A percentile compares a stretch with the other conserved stretches of the same genome.
phyloP scores from a whole-genome alignment of 805 yeast species.

The Myxozyma melibiosi region DNA sequence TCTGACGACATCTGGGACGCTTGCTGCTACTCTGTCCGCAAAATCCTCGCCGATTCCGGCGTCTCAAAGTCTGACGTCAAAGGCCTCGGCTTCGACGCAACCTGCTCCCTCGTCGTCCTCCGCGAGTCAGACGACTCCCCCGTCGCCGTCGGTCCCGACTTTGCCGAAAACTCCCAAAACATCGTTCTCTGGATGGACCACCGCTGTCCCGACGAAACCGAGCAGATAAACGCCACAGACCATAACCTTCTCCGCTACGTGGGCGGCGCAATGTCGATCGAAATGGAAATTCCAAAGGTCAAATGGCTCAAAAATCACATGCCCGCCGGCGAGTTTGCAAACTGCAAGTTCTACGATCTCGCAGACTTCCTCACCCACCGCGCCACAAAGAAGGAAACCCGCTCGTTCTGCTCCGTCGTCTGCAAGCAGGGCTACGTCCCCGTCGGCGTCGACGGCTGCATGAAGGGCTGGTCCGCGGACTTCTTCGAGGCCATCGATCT shows the following conservation, averaged over 20 bases:
- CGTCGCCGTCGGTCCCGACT: constrained; percentile 86
- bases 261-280: constrained; percentile 97
- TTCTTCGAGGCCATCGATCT: constrained; percentile 70
- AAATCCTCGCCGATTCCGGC: constrained; percentile 72
- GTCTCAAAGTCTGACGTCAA: constrained; percentile 66
- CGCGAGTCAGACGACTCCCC: constrained; percentile 67
- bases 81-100: constrained; percentile 96
- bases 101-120: constrained; percentile 89
- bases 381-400: constrained; percentile 84
- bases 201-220: constrained; percentile 81
- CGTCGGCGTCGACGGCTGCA: constrained; percentile 82
- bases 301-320: constrained; percentile 91
- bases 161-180: constrained; percentile 69
- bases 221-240: constrained; percentile 74
- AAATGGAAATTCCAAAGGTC: constrained; percentile 97
- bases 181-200: constrained; percentile 98
- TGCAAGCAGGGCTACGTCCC: constrained; percentile 97
- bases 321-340: constrained; percentile 59
- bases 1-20: constrained; percentile 88
- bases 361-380: constrained; percentile 89
- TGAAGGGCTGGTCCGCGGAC: constrained; percentile 86
- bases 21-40: constrained; percentile 77
- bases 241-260: constrained; percentile 85
- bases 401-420: constrained; percentile 86
- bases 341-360: constrained; percentile 83